Base-by-base conservation (phyloP, 495 filamentous ascomycete species). In the Penicillium cosmopolitanum region DNA sequence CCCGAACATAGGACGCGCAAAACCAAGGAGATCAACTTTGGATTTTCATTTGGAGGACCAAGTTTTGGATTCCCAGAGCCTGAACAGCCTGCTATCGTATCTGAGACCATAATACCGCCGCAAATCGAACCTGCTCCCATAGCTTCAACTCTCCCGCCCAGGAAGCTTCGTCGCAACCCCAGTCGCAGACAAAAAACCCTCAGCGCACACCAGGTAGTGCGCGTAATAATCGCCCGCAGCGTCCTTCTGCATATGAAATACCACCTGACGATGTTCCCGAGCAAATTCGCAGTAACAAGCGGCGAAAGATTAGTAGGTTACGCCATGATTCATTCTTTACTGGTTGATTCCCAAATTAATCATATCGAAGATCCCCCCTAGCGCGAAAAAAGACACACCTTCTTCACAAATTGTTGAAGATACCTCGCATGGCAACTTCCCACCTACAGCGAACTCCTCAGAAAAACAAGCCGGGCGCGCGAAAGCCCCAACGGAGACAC, bases 21-120 rank as follows among this genome's bases (percentile, higher is more conserved):
- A 61, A 76, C 75, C 9, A 79, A 77, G 57, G 74, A 73, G 56
- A 71, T 81, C 6, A 64, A 81, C 62, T 84, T 84, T 64, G 81
- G 79, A 1, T 82, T 84, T 56, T 80, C 80, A 3, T 77, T 84
- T 64, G 76, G 75, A 54, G 61, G 60, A 10, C 58, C 61, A 34
- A 42, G 28, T 9, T 19, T 55, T 21, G 63, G 53, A 8, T 33
- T 42, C 9, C 34, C 62, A 56, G 60, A 51, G 11, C 33, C 67
- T 33, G 52, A 59, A n/a, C 50, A 53, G 2, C 40, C 60, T 46
- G 44, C 62, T 31, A 61, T 69, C 52, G 62, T 60, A 19, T 58
- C 74, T 43, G 50, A 66, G 46, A 51, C 66, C 18, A 58, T 63
- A 38, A 61, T 61, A 35, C 23, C 62, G n/a, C 42, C 57, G 57